Evolutionary conservation across 1,284 basidiomycete genomes (phyloP).

Genomic region (Ceratobasidium sp.): DNA sequence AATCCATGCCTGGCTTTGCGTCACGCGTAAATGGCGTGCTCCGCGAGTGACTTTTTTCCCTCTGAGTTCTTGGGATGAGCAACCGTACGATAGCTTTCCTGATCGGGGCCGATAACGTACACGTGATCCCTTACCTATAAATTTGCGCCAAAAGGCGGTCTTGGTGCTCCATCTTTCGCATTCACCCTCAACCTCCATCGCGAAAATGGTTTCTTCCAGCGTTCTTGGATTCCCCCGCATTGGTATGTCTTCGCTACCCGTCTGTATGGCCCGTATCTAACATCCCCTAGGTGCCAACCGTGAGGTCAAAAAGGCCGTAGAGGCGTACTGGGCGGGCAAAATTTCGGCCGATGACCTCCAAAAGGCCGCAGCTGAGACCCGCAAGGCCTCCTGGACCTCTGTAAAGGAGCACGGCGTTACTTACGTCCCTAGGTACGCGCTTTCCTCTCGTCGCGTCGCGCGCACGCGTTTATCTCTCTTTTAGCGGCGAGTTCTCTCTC

Average conservation of each 20-base stretch:
- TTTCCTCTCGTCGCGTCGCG: slow-evolving; percentile 45
- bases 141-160: slow-evolving; percentile 19
- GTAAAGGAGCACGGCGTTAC: slow-evolving; percentile 93
- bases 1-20: background rate
- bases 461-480: slow-evolving; percentile 37
- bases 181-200: slow-evolving; percentile 48
- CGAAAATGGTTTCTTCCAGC: slow-evolving; percentile 69
- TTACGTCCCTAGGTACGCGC: slow-evolving; percentile 86
- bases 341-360: slow-evolving; percentile 89
- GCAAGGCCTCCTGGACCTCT: slow-evolving; percentile 90
- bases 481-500: slow-evolving; percentile 96
- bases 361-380: slow-evolving; percentile 89
- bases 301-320: slow-evolving; percentile 99
- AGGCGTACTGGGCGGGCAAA: slow-evolving; percentile 98
- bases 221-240: slow-evolving; percentile 98
- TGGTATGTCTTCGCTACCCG: slow-evolving; percentile 67
- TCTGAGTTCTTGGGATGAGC: slow-evolving; percentile 31
- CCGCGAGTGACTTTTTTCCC: slow-evolving; percentile 12
- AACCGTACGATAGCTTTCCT: slow-evolving; percentile 39
- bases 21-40: slow-evolving; percentile 41
- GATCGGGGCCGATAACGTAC: slow-evolving; percentile 40
- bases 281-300: slow-evolving; percentile 82
- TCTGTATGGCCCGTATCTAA: background rate
- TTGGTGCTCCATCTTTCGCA: slow-evolving; percentile 23
- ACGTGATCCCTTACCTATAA: slow-evolving; percentile 37